Percentiles rank a stretch among this genome's conserved stretches.
Conservation (phyloP, 306 rosid genomes). For the Betula pendula region DNA sequence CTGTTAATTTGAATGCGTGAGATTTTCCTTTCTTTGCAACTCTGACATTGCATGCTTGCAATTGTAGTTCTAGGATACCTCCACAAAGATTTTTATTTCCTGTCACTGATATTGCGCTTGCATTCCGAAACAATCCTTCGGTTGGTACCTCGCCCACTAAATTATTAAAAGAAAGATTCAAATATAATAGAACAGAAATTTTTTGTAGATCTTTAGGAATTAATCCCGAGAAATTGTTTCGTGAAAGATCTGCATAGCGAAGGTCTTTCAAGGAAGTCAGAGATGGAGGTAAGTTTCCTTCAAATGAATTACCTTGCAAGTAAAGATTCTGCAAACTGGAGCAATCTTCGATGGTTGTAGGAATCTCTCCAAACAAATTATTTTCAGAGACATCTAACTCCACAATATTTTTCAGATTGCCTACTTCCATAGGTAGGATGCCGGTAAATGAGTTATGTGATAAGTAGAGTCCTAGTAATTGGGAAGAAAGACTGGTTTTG, state of each 20-base stretch:
- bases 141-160: slow-evolving; percentile 47
- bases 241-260: slow-evolving; percentile 30
- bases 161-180: slow-evolving; percentile 46
- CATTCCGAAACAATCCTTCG: slow-evolving; percentile 36
- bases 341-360: slow-evolving; percentile 31
- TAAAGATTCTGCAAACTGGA: slow-evolving; percentile 26
- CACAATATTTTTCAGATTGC: slow-evolving; percentile 11
- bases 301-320: slow-evolving; percentile 30
- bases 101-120: background rate
- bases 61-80: background rate
- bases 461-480: slow-evolving; percentile 18
- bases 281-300: slow-evolving; percentile 35
- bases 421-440: slow-evolving; percentile 16
- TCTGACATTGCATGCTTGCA: slow-evolving; percentile 15
- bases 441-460: slow-evolving; percentile 37
- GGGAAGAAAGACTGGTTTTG: background rate
- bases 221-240: slow-evolving; percentile 30
- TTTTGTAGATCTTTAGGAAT: slow-evolving; percentile 34
- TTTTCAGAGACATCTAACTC: slow-evolving; percentile 32
- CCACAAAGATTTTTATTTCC: slow-evolving; percentile 33
- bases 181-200: background rate
- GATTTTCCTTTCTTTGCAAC: slow-evolving; percentile 19
- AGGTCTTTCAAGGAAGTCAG: slow-evolving; percentile 34
- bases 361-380: slow-evolving; percentile 29
- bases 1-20: slow-evolving; percentile 12